Evolutionary conservation across 345 rosid genomes (phyloP).

Genomic region (Eucalyptus marginata): DNA sequence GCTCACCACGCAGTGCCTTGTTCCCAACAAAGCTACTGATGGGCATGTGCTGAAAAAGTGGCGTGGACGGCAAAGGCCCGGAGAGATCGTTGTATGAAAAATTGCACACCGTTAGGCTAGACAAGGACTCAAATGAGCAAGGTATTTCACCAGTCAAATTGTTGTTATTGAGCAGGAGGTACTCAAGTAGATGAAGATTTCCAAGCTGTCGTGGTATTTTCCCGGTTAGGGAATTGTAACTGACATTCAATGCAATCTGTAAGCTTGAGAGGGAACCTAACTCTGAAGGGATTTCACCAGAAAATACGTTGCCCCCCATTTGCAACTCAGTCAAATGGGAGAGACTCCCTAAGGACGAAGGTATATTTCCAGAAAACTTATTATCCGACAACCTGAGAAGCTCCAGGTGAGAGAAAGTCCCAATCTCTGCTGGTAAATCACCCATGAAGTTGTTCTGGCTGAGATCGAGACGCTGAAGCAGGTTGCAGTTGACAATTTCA

Average conservation of each 20-base stretch:
- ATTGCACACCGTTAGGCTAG: constrained; percentile 81
- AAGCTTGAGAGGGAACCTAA: constrained; percentile 72
- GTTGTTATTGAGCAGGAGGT: constrained; percentile 67
- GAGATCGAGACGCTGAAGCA: constrained; percentile 90
- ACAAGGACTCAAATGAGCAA: constrained; percentile 38
- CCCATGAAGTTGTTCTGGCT: constrained; percentile 54
- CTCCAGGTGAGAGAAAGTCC: constrained; percentile 70
- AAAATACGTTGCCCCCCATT: constrained; percentile 87
- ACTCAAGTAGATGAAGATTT: constrained; percentile 49
- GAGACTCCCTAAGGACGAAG: constrained; percentile 56
- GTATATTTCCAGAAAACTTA: constrained; percentile 62
- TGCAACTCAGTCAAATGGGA: constrained; percentile 74
- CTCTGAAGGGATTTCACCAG: constrained; percentile 63
- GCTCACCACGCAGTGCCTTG: constrained; percentile 72
- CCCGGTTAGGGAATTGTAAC: constrained; percentile 65
- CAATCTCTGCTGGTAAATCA: constrained; percentile 61
- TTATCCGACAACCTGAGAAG: constrained; percentile 80
- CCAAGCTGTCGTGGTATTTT: constrained; percentile 72
- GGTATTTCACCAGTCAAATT: constrained; percentile 75
- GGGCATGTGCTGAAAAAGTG: constrained; percentile 54
- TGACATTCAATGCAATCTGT: constrained; percentile 91
- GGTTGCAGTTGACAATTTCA: constrained; percentile 58
- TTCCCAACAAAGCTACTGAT: constrained; percentile 54
- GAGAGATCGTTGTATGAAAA: constrained; percentile 77
- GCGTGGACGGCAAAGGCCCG: constrained; percentile 52